Evolutionary conservation across 2,329 filamentous ascomycete genomes (phyloP).

Genomic region (Pestalotiopsis sp.): DNA sequence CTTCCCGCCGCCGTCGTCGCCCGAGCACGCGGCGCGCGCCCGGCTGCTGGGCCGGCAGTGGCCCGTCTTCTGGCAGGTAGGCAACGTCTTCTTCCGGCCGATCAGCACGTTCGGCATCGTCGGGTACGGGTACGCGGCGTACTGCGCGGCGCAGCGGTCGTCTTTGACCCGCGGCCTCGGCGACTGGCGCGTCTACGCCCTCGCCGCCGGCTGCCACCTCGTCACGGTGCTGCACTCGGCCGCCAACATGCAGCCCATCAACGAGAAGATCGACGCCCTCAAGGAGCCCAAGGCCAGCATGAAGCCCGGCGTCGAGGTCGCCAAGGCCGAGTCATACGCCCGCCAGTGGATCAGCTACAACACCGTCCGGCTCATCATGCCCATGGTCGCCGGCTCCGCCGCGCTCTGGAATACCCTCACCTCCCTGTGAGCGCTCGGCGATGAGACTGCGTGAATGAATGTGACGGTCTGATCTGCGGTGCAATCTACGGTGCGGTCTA

Average conservation of each 20-base stretch:
- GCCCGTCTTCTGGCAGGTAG: conserved; percentile 52
- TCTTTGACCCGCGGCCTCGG: conserved; percentile 23
- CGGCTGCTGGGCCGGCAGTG: conserved; percentile 49
- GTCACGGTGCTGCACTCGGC: conserved; percentile 50
- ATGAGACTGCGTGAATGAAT: background rate
- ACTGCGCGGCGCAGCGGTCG: conserved; percentile 23
- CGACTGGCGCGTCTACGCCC: conserved; percentile 48
- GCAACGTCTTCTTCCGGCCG: conserved; percentile 54
- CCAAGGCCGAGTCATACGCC: conserved; percentile 34
- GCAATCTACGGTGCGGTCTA: background rate
- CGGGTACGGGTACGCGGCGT: conserved; percentile 48
- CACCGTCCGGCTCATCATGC: conserved; percentile 35
- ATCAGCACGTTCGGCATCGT: conserved; percentile 50
- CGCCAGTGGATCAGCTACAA: conserved; percentile 38
- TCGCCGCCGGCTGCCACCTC: conserved; percentile 45
- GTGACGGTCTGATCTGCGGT: background rate
- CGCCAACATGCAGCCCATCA: conserved; percentile 53
- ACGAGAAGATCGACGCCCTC: conserved; percentile 47
- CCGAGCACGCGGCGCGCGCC: conserved; percentile 42
- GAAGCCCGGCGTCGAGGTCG: conserved; percentile 21
- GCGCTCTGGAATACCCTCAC: conserved; percentile 34
- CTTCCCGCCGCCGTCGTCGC: conserved; percentile 42
- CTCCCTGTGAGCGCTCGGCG: conserved; percentile 13
- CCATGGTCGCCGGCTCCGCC: conserved; percentile 34
- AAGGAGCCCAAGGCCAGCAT: conserved; percentile 19